Evolutionary conservation across 192 early-diverging fungal genomes (phyloP).

Genomic region (Linnemannia exigua): DNA sequence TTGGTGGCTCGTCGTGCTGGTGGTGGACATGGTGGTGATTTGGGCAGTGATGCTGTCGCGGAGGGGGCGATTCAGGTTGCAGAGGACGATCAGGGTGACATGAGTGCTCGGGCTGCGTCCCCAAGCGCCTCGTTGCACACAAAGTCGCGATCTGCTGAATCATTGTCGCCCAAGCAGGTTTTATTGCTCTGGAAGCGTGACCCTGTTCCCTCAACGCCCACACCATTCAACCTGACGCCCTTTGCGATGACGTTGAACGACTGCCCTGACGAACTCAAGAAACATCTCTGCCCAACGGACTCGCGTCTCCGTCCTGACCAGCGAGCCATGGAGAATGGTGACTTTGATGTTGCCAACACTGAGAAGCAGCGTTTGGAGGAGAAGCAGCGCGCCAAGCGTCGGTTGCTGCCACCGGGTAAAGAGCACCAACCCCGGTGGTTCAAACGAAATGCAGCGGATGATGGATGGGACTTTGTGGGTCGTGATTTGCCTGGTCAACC

Average conservation of each 20-base stretch:
- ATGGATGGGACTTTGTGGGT: conserved; percentile 57
- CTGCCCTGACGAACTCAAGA: conserved; percentile 65
- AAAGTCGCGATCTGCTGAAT: conserved; percentile 35
- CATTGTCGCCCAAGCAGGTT: conserved; percentile 57
- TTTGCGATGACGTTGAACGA: conserved; percentile 88
- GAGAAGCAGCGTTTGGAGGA: conserved; percentile 84
- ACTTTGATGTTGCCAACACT: conserved; percentile 81
- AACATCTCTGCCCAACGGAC: conserved; percentile 82
- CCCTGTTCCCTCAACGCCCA: conserved; percentile 61
- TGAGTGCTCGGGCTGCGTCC: background rate
- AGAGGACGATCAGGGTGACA: conserved; percentile 43
- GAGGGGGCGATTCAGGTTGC: conserved; percentile 39
- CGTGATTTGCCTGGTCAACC: conserved; percentile 62
- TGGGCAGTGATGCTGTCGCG: conserved; percentile 60
- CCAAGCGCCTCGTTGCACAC: conserved; percentile 6
- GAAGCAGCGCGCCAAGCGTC: conserved; percentile 77
- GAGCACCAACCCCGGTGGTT: conserved; percentile 83
- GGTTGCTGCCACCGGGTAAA: conserved; percentile 69
- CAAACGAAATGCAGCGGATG: conserved; percentile 62
- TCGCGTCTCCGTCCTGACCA: conserved; percentile 90
- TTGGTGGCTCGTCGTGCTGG: conserved; percentile 69
- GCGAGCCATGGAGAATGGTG: conserved; percentile 85
- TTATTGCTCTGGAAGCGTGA: conserved; percentile 76
- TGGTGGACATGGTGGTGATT: conserved; percentile 49
- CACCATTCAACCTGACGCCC: conserved; percentile 81